Evolutionary conservation across 257 asterid genomes (phyloP).

Genomic region (Euphrasia confusa): DNA sequence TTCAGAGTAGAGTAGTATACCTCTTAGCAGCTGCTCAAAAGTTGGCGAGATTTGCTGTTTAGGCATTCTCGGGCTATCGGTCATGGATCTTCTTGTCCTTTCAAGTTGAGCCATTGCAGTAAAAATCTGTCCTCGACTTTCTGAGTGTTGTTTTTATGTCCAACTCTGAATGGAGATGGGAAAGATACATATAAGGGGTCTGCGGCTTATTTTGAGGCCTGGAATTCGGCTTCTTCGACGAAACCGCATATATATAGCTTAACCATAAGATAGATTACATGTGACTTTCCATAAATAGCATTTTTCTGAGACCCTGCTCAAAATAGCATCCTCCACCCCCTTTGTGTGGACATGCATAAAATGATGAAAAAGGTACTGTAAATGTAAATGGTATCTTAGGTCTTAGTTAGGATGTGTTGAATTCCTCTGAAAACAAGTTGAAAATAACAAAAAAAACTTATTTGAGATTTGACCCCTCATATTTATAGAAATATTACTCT

Average conservation of each 20-base stretch:
- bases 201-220: conserved; percentile 25
- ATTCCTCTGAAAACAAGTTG: no score
- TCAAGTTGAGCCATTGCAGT: conserved; percentile 49
- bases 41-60: conserved; percentile 43
- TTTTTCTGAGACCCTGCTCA: background rate
- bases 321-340: background rate
- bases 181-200: conserved; percentile 18
- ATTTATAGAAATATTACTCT: no score
- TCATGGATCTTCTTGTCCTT: conserved; percentile 22
- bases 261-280: background rate
- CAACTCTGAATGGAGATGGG: background rate
- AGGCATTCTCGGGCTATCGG: conserved; percentile 38
- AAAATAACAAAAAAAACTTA: no score
- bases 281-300: conserved; percentile 15
- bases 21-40: conserved; percentile 60
- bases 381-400: no score
- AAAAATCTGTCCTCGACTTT: background rate
- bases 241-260: background rate
- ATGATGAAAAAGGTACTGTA: no score
- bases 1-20: conserved; percentile 23
- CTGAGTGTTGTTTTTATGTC: background rate
- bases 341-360: background rate
- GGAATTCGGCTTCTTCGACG: conserved; percentile 31
- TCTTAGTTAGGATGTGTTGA: no score
- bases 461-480: no score